Evolutionary conservation across 371 early-diverging fungal genomes (phyloP), one percentile per base, ranked within the genome.

Genomic region (Mucor racemosus): DNA sequence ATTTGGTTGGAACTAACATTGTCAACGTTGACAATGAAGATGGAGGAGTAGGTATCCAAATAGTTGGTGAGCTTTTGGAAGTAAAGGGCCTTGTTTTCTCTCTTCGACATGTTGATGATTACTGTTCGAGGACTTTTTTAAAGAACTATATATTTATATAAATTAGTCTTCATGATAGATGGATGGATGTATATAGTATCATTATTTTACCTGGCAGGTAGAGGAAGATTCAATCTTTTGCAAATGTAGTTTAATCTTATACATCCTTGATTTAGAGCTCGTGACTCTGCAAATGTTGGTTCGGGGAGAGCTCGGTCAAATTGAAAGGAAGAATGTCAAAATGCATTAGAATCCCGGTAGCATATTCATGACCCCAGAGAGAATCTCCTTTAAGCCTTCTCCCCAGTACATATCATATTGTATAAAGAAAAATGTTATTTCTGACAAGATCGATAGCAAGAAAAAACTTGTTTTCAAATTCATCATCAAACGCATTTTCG

Each of bases 1-100:
- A 99, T 97, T 90, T 99, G 99, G 92, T 97, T 99, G 80, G 99
- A 99, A 72, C 97, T 94, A 84, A 99, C 99, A 91, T 99, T 99
- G 91, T 99, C 98, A 73, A 99, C 97, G 75, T 94, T 94, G 88
- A 99, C 97, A 84, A 99, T 87, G 91, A 99, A 97, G 88, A 98
- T 92, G 86, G 97, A 94, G 76, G 81, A 67, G 88, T 87, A 89
- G 73, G 84, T 84, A 72, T 86, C 88, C 78, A 94, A 83, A 76
- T 90, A 86, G 65, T 78, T 70, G 85, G 87, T 86, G 81, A 94
- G 90, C 86, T 79, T 77, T 61, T 73, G 65, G 69, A 82, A 82
- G 76, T 82, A 82, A 66, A 69, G 63, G 79, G 74, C 82, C 74
- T 82, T 82, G 78, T 76, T 68, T 78, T 79, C 82, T 79, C 82